Evolutionary conservation across 2,329 filamentous ascomycete genomes (phyloP).

Genomic region (Didymella segeticola): DNA sequence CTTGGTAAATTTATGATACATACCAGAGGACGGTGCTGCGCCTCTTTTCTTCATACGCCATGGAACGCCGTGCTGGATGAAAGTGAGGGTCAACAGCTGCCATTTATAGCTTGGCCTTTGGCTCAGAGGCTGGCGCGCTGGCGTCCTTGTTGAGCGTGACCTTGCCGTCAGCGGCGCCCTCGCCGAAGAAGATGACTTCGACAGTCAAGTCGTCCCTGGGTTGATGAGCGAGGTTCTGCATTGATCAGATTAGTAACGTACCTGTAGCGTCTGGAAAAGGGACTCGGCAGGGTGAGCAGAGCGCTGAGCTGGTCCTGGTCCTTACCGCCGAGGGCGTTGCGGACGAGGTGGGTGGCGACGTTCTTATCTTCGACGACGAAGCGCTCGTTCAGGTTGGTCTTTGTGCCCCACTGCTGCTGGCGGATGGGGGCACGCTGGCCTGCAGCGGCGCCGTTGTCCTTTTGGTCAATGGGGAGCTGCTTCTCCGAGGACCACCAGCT

Average conservation of each 20-base stretch:
- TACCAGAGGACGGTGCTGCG: too few relatives aligned
- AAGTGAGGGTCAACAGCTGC: not conserved
- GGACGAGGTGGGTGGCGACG: slow-evolving; percentile 90
- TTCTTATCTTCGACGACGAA: slow-evolving; percentile 97
- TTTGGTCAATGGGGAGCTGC: slow-evolving; percentile 77
- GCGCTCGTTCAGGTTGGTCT: slow-evolving; percentile 73
- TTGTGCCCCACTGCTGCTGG: slow-evolving; percentile 88
- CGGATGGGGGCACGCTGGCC: slow-evolving; percentile 90
- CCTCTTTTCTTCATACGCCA: too few relatives aligned
- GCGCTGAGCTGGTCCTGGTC: slow-evolving; percentile 94
- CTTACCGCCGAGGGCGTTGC: slow-evolving; percentile 92
- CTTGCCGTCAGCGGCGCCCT: slow-evolving; percentile 75
- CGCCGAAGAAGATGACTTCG: slow-evolving; percentile 97
- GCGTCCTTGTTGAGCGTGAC: slow-evolving; percentile 88
- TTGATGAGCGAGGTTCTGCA: not conserved
- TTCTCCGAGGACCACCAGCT: slow-evolving; percentile 68
- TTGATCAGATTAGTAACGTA: slow-evolving; percentile 50
- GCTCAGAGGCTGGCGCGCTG: slow-evolving; percentile 64
- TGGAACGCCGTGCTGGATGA: too few relatives aligned
- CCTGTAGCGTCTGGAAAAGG: slow-evolving; percentile 91
- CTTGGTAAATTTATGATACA: too few relatives aligned
- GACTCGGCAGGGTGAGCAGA: slow-evolving; percentile 86
- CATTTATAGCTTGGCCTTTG: slow-evolving; percentile 58
- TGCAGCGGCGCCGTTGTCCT: slow-evolving; percentile 57
- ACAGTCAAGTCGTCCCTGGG: slow-evolving; percentile 91